A percentile compares a stretch with the other conserved stretches of the same genome.
These are phyloP conservation scores for Apiotrichum gracile DNA, from an alignment of 1,284 basidiomycete genomes.

Conservation along the genomic window DNA sequence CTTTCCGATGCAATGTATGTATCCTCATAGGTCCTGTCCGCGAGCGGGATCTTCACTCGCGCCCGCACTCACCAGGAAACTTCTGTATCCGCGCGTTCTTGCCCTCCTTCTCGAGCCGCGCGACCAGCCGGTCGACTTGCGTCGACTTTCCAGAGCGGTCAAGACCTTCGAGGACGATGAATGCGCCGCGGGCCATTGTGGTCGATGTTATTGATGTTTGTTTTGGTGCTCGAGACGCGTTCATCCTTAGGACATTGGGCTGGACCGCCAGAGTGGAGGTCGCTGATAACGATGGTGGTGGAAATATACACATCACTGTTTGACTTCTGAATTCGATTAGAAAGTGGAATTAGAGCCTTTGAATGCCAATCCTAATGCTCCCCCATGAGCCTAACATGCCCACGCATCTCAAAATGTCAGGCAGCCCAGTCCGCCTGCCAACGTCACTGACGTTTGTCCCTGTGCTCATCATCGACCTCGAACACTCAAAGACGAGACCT, in stretches of 20 bases:
- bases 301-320: background rate
- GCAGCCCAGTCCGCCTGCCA: too few species aligned
- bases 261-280: slow-evolving; percentile 10
- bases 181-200: slow-evolving; percentile 54
- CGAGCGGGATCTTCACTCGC: background rate
- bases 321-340: too few species aligned
- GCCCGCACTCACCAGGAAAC: slow-evolving; percentile 75
- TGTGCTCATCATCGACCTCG: background rate
- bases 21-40: too few species aligned
- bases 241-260: background rate
- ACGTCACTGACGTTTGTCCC: too few species aligned
- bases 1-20: too few species aligned
- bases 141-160: slow-evolving; percentile 89
- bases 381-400: too few species aligned
- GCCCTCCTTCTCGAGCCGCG: slow-evolving; percentile 48
- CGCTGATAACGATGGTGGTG: background rate
- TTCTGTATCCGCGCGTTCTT: slow-evolving; percentile 54
- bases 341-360: too few species aligned
- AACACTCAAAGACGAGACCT: too few species aligned
- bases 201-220: background rate
- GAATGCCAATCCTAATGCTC: too few species aligned
- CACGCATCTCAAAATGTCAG: too few species aligned
- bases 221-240: background rate
- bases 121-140: slow-evolving; percentile 61
- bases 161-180: slow-evolving; percentile 90